Percentiles rank a stretch among this genome's conserved stretches.
phyloP scores from a whole-genome alignment of 306 rosid species.

The Vigna hirtella region DNA sequence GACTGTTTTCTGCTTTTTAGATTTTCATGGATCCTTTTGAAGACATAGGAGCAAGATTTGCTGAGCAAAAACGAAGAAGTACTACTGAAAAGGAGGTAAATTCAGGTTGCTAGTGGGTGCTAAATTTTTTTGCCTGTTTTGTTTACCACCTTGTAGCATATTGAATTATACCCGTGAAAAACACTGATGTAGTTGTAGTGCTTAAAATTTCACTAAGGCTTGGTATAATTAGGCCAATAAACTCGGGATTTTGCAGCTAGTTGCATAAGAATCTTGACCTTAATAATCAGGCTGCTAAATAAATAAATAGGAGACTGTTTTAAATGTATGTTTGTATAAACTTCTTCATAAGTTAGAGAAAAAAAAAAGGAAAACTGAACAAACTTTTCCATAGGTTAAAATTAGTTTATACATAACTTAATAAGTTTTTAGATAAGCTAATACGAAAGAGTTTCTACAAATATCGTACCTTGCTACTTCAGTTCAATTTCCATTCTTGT shows the following conservation, averaged over 20 bases:
- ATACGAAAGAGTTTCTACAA: too few species aligned
- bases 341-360: neutral
- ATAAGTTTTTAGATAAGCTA: too few species aligned
- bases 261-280: slow-evolving; percentile 29
- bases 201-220: slow-evolving; percentile 22
- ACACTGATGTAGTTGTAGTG: slow-evolving; percentile 9
- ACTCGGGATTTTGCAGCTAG: slow-evolving; percentile 20
- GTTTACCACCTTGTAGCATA: slow-evolving; percentile 33
- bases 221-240: slow-evolving; percentile 26
- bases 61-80: slow-evolving; percentile 83
- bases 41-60: slow-evolving; percentile 72
- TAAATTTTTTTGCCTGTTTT: slow-evolving; percentile 31
- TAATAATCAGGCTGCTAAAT: slow-evolving; percentile 29
- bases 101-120: slow-evolving; percentile 37
- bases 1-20: slow-evolving; percentile 51
- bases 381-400: neutral
- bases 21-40: slow-evolving; percentile 91
- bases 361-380: neutral
- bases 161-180: slow-evolving; percentile 1
- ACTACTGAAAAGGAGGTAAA: slow-evolving; percentile 86
- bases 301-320: slow-evolving; percentile 19
- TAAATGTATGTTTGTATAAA: neutral
- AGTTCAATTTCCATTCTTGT: too few species aligned
- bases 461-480: too few species aligned
- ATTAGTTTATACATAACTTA: too few species aligned